Conservation (phyloP, 768 basidiomycete species). For the Russula brevipes region DNA sequence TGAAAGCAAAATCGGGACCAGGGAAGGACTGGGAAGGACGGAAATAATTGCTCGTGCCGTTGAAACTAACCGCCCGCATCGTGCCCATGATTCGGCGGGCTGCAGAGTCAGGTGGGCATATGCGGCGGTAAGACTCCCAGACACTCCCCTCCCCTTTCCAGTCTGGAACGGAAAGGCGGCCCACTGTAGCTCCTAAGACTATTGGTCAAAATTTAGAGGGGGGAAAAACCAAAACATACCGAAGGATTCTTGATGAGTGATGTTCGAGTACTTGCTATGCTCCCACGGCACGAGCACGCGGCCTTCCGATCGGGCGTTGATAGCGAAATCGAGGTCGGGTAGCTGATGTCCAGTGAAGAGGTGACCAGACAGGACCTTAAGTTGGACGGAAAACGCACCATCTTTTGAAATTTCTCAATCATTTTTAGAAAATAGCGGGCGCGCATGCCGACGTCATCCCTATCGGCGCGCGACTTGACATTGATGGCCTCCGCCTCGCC, state of each 20-base stretch:
- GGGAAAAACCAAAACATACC: constrained; percentile 28
- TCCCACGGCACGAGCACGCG: constrained; percentile 94
- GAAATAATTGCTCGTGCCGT: constrained; percentile 30
- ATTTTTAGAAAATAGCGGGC: constrained; percentile 74
- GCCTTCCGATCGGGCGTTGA: constrained; percentile 92
- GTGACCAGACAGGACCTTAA: constrained; percentile 1
- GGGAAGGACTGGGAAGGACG: constrained; percentile 30
- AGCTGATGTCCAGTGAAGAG: constrained; percentile 42
- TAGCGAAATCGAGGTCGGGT: constrained; percentile 91
- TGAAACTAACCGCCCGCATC: constrained; percentile 47
- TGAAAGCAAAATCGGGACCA: constrained; percentile 63
- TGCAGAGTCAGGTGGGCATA: constrained; percentile 71
- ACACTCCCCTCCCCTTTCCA: constrained; percentile 82
- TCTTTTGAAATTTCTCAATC: constrained; percentile 61
- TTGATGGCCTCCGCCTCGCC: constrained; percentile 59
- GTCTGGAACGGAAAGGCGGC: constrained; percentile 60
- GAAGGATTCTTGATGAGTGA: constrained; percentile 43
- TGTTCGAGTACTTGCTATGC: constrained; percentile 64
- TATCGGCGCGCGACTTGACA: constrained; percentile 51
- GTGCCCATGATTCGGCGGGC: constrained; percentile 83
- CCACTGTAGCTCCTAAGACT: constrained; percentile 42
- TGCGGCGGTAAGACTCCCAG: constrained; percentile 94
- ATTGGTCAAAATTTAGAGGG: neutral
- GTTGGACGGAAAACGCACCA: constrained; percentile 38
- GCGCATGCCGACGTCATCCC: constrained; percentile 68